A percentile compares a stretch with the other conserved stretches of the same genome.
Conservation (phyloP, 345 rosid species). For the Heritiera fomes region DNA sequence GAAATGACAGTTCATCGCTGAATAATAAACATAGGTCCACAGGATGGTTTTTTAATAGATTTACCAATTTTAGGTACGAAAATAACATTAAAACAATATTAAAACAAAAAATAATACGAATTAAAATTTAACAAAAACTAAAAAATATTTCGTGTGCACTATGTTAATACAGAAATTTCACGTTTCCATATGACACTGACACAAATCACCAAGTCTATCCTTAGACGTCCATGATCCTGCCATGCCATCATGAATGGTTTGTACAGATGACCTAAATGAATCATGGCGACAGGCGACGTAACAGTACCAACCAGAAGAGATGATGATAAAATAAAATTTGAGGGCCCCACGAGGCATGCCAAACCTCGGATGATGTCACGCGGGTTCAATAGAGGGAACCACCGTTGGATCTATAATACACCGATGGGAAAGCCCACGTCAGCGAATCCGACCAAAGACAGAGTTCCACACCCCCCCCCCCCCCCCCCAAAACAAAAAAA, state of each 20-base stretch:
- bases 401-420: slow-evolving; percentile 18
- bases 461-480: background rate
- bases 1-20: background rate
- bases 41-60: too few species aligned
- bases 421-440: slow-evolving; percentile 26
- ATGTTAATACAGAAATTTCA: too few species aligned
- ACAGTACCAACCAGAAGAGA: too few species aligned
- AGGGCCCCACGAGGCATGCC: background rate
- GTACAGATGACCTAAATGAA: slow-evolving; percentile 19
- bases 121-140: too few species aligned
- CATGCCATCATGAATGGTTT: slow-evolving; percentile 19
- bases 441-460: slow-evolving; percentile 23
- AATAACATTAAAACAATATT: too few species aligned
- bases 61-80: too few species aligned
- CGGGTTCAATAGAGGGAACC: slow-evolving; percentile 20
- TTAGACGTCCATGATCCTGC: slow-evolving; percentile 15
- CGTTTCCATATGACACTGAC: too few species aligned
- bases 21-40: background rate
- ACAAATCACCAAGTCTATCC: too few species aligned
- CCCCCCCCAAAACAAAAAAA: slow-evolving; percentile 29
- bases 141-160: too few species aligned
- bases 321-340: too few species aligned
- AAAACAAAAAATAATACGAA: too few species aligned
- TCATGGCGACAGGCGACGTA: background rate
- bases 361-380: slow-evolving; percentile 20